These are phyloP conservation scores for Lupinus albus DNA, from an alignment of 306 rosid species.

Conservation along the genomic window DNA sequence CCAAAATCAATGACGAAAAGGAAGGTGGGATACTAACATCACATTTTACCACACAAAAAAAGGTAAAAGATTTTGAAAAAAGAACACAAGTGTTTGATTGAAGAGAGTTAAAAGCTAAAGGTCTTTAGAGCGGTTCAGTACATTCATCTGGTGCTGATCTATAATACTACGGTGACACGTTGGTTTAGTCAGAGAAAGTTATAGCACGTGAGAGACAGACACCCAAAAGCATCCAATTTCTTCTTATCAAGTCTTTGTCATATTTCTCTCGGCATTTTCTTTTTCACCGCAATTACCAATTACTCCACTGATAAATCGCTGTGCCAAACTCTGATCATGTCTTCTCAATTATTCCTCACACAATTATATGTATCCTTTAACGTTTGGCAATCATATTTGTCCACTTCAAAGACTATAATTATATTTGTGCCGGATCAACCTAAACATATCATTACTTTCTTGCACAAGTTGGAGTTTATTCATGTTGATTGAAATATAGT, in stretches of 20 bases:
- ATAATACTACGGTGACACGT: background rate
- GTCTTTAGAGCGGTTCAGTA: conserved; percentile 1
- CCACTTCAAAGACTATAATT: too few relatives aligned
- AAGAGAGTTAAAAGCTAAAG: background rate
- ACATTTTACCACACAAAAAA: background rate
- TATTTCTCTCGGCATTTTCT: background rate
- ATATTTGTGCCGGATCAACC: too few relatives aligned
- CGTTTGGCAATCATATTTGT: too few relatives aligned
- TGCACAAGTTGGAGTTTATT: too few relatives aligned
- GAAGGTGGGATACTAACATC: background rate
- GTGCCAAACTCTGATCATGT: background rate
- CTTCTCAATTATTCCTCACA: background rate
- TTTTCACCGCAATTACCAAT: background rate
- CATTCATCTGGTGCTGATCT: background rate
- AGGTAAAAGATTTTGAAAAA: background rate
- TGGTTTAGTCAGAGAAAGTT: conserved; percentile 39
- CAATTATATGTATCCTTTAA: too few relatives aligned
- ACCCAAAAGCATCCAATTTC: conserved; percentile 25
- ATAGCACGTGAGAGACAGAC: conserved; percentile 46
- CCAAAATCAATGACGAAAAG: conserved; percentile 45
- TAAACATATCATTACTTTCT: too few relatives aligned
- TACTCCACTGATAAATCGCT: background rate
- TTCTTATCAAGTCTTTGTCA: conserved; percentile 1
- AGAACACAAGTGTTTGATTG: too few relatives aligned
- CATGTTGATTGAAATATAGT: too few relatives aligned